Evolutionary conservation across 31 red algal species (phyloP), one percentile per base, ranked within the genome.

Genomic region (Asparagopsis taxiformis): DNA sequence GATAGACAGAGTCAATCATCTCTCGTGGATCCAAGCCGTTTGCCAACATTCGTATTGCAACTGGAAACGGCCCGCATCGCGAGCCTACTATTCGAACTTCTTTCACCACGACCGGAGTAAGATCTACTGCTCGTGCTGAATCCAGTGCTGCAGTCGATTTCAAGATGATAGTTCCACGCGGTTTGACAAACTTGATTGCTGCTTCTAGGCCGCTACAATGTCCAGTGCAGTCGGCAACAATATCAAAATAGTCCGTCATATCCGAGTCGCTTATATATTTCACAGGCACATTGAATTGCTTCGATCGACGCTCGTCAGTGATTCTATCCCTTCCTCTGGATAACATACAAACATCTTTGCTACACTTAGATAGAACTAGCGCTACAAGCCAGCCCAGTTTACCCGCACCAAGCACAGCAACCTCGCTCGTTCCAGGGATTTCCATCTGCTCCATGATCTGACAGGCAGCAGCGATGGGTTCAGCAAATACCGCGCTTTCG

Each of bases 391-490:
- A 74, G 0, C 67, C 76, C 38, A 82, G 56, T 31, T 55, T 55
- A 37, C 77, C 77, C 36, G 57, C 61, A 16, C 75, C 76, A 0
- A 80, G 31, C 2, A 73, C 68, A 32, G 65, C 77, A 19, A 74
- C 65, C 9, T 51, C 26, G 8, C 53, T 16, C 15, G 35, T 46
- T 10, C 38, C 26, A 20, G 32, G 17, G 3, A 69, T 24, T 30
- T 60, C 8, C n/a, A 65, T 61, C 69, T 86, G 67, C 58, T 86
- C 58, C 19, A 76, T 55, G 21, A 86, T 65, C 55, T 75, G 70
- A 39, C 82, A 86, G 16, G 85, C 85, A 0, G 85, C 85, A 6
- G 85, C 85, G 16, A 89, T 21, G 22, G 85, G 85, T 52, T 89
- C 85, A 15, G 43, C 43, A 25, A 77, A 75, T 19, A 89, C 85